Base-by-base conservation (phyloP, 768 basidiomycete species). In the Candolleomyces efflorescens region DNA sequence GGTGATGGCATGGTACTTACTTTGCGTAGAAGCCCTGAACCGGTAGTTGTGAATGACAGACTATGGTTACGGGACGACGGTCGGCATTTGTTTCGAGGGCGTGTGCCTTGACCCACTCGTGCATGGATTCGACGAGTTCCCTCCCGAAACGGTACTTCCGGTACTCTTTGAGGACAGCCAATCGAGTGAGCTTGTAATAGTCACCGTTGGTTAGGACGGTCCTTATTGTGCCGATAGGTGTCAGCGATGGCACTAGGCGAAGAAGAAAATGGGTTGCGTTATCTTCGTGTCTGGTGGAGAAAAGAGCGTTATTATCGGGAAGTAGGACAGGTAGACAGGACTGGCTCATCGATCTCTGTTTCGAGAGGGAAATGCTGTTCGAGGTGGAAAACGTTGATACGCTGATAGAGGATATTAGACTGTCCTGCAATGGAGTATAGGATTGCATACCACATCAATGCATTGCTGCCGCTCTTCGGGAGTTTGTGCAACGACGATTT, bases 331-430 rank as follows among this genome's bases (percentile, higher is more conserved):
- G 13, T 43, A 41, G 54, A 37, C 43, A 53, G 54, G 53, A 71
- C 73, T 71, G 73, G 89, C 90, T 82, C 78, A 71, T 94, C 92
- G 63, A 87, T 76, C 71, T 94, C 92, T 7, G 75, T 77, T 51
- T 91, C 89, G 20, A 88, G 72, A 46, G 89, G 79, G 65, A 92
- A 94, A 41, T 76, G 75, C 71, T 91, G 87, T 69, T 89, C 85
- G 63, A 72, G 71, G 62, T 80, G 75, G 68, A 88, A 89, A 56
- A 89, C 85, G 36, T 73, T 72, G 56, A 83, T 77, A 59, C 83
- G 71, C 73, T 77, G 60, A 5, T 32, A 27, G n/a, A 50, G 22
- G 27, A 6, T 20, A 26, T 54, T 27, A 23, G 47, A 26, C 22
- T 4, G 20, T 13, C 10, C 17, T 46, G 41, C 17, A 18, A 32